A percentile compares a stretch with the other conserved stretches of the same genome.
Conservation (phyloP, 176 grass and related monocot genomes). For the Eremochloa ophiuroides region DNA sequence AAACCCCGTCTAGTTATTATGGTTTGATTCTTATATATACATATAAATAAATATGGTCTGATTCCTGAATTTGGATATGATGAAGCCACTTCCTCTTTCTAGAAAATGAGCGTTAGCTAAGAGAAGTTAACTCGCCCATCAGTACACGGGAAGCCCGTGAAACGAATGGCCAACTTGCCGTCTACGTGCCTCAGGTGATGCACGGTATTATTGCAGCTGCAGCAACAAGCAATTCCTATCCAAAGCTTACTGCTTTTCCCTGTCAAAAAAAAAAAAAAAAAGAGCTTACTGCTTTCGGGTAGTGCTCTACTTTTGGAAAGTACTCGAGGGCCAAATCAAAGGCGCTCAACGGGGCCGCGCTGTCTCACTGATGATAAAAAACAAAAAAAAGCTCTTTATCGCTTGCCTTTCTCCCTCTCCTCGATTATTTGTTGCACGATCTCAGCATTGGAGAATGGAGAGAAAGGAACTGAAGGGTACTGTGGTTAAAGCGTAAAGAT, state of each 20-base stretch:
- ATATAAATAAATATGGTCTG: too few species aligned
- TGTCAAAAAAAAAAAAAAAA: neutral
- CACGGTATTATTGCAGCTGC: neutral
- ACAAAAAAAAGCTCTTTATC: neutral
- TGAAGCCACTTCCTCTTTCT: neutral
- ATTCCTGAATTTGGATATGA: too few species aligned
- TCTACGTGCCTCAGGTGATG: neutral
- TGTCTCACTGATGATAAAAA: slow-evolving; percentile 1
- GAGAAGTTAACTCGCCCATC: neutral
- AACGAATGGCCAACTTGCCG: neutral
- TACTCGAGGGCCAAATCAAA: neutral
- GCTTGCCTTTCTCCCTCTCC: neutral
- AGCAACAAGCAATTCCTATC: neutral
- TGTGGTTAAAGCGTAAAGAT: neutral
- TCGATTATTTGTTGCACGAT: neutral
- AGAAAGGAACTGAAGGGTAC: neutral
- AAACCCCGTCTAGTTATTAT: too few species aligned
- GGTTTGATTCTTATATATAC: too few species aligned
- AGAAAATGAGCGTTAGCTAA: neutral
- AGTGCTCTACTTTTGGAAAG: slow-evolving; percentile 12
- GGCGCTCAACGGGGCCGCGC: neutral
- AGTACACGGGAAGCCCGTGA: neutral
- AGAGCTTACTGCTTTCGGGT: neutral
- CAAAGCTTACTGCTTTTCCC: neutral
- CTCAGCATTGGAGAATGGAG: neutral